Evolutionary conservation across 768 basidiomycete species (phyloP).

Genomic region (Clitopilus hobsonii): DNA sequence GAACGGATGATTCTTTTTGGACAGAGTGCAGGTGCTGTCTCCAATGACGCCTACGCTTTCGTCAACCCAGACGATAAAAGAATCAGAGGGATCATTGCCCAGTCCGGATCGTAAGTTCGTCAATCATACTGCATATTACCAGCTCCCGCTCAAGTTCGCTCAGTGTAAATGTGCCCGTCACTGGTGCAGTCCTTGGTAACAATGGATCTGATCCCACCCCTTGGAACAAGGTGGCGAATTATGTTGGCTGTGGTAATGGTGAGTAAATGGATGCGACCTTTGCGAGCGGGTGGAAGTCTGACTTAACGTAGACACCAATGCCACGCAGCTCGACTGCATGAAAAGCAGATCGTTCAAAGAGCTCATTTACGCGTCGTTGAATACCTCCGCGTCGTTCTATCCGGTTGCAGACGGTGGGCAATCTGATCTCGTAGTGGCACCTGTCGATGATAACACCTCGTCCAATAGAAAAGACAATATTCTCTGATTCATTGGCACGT

Average conservation of each 20-base stretch:
- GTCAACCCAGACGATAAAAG: slow-evolving; percentile 23
- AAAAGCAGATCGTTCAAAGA: slow-evolving; percentile 17
- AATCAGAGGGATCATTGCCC: slow-evolving; percentile 25
- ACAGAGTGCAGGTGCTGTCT: slow-evolving; percentile 25
- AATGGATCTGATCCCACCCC: slow-evolving; percentile 11
- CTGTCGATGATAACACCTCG: background rate
- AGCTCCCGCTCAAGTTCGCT: background rate
- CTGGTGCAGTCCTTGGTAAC: background rate
- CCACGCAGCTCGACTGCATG: slow-evolving; percentile 27
- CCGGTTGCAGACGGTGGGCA: slow-evolving; percentile 23
- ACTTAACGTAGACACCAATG: slow-evolving; percentile 9
- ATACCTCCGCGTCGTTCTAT: slow-evolving; percentile 18
- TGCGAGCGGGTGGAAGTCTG: slow-evolving; percentile 3
- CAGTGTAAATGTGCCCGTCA: background rate
- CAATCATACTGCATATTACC: background rate
- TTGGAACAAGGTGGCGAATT: slow-evolving; percentile 22
- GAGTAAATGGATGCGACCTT: slow-evolving; percentile 1
- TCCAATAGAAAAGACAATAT: slow-evolving; percentile 25
- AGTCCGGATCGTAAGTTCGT: slow-evolving; percentile 23
- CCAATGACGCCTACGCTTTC: slow-evolving; percentile 23
- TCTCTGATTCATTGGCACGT: slow-evolving; percentile 17
- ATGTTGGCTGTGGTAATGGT: slow-evolving; percentile 27
- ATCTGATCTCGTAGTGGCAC: background rate
- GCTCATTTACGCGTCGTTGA: slow-evolving; percentile 22
- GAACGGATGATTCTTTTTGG: slow-evolving; percentile 29